Conservation (phyloP, 371 early-diverging fungal genomes). For the Thermomucor indicae-seudaticae region DNA sequence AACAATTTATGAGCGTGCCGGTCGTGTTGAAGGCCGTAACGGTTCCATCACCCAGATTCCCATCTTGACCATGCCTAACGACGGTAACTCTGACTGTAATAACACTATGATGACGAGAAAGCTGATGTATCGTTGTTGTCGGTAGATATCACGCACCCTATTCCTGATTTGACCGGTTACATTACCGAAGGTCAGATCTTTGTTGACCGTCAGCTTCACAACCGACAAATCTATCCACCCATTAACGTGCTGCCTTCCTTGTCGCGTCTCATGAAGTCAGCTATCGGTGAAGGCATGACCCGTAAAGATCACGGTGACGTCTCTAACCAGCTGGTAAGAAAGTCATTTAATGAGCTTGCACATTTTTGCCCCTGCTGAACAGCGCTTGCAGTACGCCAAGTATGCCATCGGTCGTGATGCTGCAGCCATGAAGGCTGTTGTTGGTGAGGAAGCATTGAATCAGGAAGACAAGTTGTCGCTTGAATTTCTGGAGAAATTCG, state of each 20-base stretch:
- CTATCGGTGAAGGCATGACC: constrained; percentile 99
- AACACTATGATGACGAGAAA: no score
- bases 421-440: constrained; percentile 99
- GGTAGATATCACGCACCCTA: constrained; percentile 99
- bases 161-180: constrained; percentile 99
- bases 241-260: constrained; percentile 99
- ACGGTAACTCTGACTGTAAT: constrained; percentile 61
- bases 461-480: constrained; percentile 98
- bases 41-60: constrained; percentile 99
- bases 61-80: constrained; percentile 99
- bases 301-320: constrained; percentile 99
- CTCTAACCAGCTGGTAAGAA: constrained; percentile 95
- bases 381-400: constrained; percentile 94
- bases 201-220: constrained; percentile 99
- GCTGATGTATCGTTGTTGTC: no score
- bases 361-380: no score
- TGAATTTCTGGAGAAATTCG: constrained; percentile 99
- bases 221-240: constrained; percentile 99
- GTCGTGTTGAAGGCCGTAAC: constrained; percentile 98
- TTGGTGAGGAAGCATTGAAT: constrained; percentile 99
- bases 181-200: constrained; percentile 99
- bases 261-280: constrained; percentile 99
- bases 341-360: no score
- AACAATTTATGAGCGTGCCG: constrained; percentile 99
- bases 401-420: constrained; percentile 99